Conservation (phyloP, 202 grass and related monocot species). For the Setaria viridis region DNA sequence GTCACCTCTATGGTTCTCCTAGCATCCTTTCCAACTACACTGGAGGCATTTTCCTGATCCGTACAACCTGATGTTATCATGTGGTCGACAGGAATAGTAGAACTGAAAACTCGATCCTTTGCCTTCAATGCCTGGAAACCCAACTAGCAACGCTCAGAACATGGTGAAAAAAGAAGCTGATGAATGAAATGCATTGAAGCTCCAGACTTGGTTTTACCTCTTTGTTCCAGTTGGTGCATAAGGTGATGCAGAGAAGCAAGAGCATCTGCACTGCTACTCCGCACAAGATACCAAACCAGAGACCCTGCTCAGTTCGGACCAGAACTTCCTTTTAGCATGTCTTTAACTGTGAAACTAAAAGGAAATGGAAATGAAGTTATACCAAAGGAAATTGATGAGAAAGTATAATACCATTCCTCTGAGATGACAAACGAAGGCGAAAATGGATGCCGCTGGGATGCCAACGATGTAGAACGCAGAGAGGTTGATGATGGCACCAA, state of each 20-base stretch:
- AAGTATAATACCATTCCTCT: conserved; percentile 52
- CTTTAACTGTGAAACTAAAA: not conserved
- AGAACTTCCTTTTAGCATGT: not conserved
- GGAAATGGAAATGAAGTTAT: too few relatives aligned
- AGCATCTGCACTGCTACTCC: conserved; percentile 57
- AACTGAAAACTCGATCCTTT: conserved; percentile 52
- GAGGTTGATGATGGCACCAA: conserved; percentile 65
- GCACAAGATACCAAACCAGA: conserved; percentile 67
- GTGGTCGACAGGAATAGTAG: conserved; percentile 12
- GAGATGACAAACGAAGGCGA: conserved; percentile 60
- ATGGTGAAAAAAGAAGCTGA: not conserved
- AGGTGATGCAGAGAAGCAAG: conserved; percentile 47
- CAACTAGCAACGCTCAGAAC: not conserved
- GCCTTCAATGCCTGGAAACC: conserved; percentile 54
- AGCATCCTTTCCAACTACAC: not conserved
- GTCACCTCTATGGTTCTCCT: not conserved
- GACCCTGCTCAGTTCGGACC: conserved; percentile 46
- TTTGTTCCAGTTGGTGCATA: conserved; percentile 64
- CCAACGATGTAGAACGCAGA: conserved; percentile 59
- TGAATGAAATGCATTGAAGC: not conserved
- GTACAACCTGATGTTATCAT: not conserved
- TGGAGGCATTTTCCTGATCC: not conserved
- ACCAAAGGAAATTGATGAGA: not conserved
- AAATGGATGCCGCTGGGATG: conserved; percentile 37
- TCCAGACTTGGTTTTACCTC: conserved; percentile 41